These are phyloP conservation scores for Aspergillus sp. DNA, from an alignment of 2,329 filamentous ascomycete species.

Conservation along the genomic window DNA sequence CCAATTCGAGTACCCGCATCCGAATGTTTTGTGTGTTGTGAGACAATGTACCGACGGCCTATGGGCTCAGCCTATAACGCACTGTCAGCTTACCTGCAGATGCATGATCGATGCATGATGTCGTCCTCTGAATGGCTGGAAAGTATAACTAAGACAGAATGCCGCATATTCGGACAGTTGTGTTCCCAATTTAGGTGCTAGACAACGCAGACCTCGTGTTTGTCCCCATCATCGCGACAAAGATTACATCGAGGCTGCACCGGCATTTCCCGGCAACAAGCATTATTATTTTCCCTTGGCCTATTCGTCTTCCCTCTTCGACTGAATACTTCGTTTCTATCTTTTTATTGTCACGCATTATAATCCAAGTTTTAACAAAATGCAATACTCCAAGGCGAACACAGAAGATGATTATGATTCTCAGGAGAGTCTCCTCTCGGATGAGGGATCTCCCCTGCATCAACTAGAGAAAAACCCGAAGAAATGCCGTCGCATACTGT, in stretches of 20 bases:
- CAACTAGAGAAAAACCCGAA: not conserved
- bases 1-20: not conserved
- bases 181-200: too few species aligned
- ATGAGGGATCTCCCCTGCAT: slow-evolving; percentile 9
- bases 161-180: too few species aligned
- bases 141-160: not conserved
- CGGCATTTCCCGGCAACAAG: not conserved
- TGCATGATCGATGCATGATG: not conserved
- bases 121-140: not conserved
- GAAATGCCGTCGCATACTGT: not conserved
- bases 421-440: slow-evolving; percentile 8
- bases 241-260: not conserved
- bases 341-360: not conserved
- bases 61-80: not conserved
- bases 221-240: too few species aligned
- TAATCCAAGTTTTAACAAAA: not conserved
- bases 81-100: not conserved
- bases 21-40: too few species aligned
- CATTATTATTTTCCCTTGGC: not conserved
- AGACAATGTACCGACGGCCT: not conserved
- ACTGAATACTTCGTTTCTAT: not conserved
- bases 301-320: not conserved
- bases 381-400: slow-evolving; percentile 2
- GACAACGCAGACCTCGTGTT: too few species aligned
- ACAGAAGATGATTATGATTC: slow-evolving; percentile 4